Conservation (phyloP, 495 filamentous ascomycete genomes). For the Daldinia loculata region DNA sequence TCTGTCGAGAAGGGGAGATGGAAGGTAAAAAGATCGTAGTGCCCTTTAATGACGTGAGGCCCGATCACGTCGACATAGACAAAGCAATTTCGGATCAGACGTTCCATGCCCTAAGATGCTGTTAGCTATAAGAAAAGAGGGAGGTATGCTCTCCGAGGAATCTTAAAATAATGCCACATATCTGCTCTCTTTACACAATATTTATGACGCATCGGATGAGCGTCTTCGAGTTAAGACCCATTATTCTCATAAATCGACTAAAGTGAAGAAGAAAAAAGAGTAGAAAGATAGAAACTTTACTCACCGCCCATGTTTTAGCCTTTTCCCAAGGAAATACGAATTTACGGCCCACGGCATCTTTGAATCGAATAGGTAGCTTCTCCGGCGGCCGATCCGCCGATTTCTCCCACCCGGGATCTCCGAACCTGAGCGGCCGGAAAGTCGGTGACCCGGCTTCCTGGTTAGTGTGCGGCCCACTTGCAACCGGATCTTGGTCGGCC, state of each 20-base stretch:
- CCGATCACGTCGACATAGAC: constrained; percentile 57
- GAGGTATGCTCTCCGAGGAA: neutral
- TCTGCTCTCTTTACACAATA: neutral
- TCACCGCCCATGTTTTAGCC: constrained; percentile 71
- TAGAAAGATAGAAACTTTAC: constrained; percentile 19
- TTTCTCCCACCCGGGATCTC: constrained; percentile 39
- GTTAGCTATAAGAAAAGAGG: neutral
- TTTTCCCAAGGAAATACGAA: constrained; percentile 71
- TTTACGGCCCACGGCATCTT: constrained; percentile 71
- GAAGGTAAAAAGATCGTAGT: constrained; percentile 57
- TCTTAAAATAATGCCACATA: neutral
- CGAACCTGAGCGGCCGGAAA: constrained; percentile 27
- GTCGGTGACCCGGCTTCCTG: neutral
- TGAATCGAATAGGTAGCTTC: constrained; percentile 69
- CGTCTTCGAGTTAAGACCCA: neutral
- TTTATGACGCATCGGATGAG: neutral
- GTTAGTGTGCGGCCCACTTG: constrained; percentile 3
- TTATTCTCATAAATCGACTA: neutral
- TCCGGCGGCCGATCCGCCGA: constrained; percentile 41
- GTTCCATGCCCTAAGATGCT: constrained; percentile 41
- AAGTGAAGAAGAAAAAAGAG: neutral
- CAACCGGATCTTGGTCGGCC: neutral
- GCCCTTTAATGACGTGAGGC: constrained; percentile 56
- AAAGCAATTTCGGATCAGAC: constrained; percentile 59
- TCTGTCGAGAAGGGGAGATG: neutral